Base-by-base conservation (phyloP, 2,329 filamentous ascomycete genomes). In the Nannizziopsis arthrosporioides region DNA sequence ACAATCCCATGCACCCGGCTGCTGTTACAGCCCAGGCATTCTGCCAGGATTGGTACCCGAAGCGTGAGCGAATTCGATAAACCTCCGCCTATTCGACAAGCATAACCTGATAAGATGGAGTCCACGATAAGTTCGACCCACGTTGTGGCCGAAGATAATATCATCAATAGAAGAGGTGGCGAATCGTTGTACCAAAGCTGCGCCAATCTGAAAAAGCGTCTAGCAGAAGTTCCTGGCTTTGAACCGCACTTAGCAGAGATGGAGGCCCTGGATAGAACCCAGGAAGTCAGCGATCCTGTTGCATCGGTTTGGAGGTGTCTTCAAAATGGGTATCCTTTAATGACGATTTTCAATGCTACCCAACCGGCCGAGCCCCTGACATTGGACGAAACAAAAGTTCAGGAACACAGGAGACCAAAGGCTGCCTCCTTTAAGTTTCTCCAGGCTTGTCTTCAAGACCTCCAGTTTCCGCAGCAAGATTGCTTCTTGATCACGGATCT, bases 161-260 rank as follows among this genome's bases (percentile, higher is more conserved):
- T 98, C 65, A 94, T 98, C 74, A 98, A 98, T 69, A 85, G 90
- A 67, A 85, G 86, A 64, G 92, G 89, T 63, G 89, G 94, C 64
- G 89, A 92, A 55, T 95, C 89, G 9, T 78, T 98, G 18, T 98
- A 94, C 67, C 90, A 96, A 67, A 94, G 94, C 65, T 96, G 92
- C 65, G 77, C 94, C 56, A 81, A 82, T 47, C 73, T 96, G 52
- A 86, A 85, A 63, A 81, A 83, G 68, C 81, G 92, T 54, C 73
- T 98, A 52, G 76, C 81, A 48, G 82, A 84, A 55, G 88, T 96
- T 7, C 88, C 88, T 3, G 84, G 79, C 50, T 95, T 96, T 62
- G 81, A 87, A 53, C 72, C 74, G 14, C 83, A 84, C 63, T 70
- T 94, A 58, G 72, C 77, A 45, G 77, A 88, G 58, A 81, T 92